Base-by-base conservation (phyloP, 257 asterid genomes). In the Paulownia fortunei region DNA sequence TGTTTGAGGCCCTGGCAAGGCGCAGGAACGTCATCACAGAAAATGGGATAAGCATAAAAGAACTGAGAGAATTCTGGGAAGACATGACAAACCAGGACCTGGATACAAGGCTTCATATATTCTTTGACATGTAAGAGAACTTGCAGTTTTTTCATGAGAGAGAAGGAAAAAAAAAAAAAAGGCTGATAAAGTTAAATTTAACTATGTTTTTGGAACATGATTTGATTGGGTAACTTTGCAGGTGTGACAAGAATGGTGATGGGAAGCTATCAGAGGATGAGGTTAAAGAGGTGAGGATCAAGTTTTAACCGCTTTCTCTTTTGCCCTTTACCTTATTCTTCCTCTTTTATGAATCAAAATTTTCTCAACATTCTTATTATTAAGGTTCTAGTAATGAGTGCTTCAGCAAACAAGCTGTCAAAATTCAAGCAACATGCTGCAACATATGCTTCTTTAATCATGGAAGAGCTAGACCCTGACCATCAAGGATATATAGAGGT, bases 181-280 rank as follows among this genome's bases (percentile, higher is more conserved):
- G 51, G 16, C 34, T 36, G 32, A 24, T 66, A 13, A 44, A 23
- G 41, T 24, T 21, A 3, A 37, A 6, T 8, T 51, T 32, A 8
- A 49, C 39, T 49, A 24, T 39, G 5, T 42, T 39, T 3, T 11
- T 13, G 6, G 46, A 27, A 46, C 65, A 58, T 72, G 37, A n/a
- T 8, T 19, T 65, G 56, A 27, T 44, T 42, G 60, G 44, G 39
- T 77, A 59, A 77, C 76, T 79, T 77, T 83, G 47, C 81, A 95
- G 98, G 99, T 95, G 99, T 81, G 99, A 95, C 84, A 95, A 90
- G 89, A 91, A 95, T 83, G 98, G 99, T 30, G 98, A 95, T 83
- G 99, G 99, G 51, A 86, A 81, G 88, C 81, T 93, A 73, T 91
- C 98, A 13, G 98, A 95, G 78, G 99, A 91, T 11, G 99, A 95